Percentiles rank a stretch among this genome's conserved stretches.
phyloP scores from a whole-genome alignment of 2,329 filamentous ascomycete genomes.

The Erysiphe neolycopersici region DNA sequence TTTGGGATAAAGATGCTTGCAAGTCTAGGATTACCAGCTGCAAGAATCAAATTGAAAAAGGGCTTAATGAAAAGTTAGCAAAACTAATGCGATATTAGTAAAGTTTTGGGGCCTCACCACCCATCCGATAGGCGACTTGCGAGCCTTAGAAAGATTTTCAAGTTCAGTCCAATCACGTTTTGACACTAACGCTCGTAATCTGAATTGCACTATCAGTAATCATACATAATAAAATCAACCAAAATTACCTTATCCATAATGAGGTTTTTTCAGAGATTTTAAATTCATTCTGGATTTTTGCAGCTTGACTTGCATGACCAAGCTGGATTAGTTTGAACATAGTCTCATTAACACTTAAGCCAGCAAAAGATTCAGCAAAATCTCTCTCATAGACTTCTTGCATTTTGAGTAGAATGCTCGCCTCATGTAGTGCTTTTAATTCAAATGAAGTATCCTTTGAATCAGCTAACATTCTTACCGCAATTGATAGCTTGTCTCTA shows the following conservation, averaged over 20 bases:
- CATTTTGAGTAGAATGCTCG: constrained; percentile 50
- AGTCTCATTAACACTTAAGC: constrained; percentile 73
- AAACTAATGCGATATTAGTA: not conserved
- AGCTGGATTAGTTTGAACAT: constrained; percentile 65
- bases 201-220: constrained; percentile 10
- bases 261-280: constrained; percentile 74
- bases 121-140: constrained; percentile 89
- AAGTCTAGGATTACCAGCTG: constrained; percentile 70
- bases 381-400: constrained; percentile 77
- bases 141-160: constrained; percentile 51
- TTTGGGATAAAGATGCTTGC: constrained; percentile 70
- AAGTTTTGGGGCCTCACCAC: constrained; percentile 18
- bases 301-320: constrained; percentile 61
- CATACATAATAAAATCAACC: not conserved
- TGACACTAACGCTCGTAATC: constrained; percentile 65
- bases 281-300: constrained; percentile 76
- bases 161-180: constrained; percentile 82
- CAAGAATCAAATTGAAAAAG: constrained; percentile 72
- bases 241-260: constrained; percentile 47
- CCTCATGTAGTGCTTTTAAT: constrained; percentile 51
- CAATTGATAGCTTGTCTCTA: constrained; percentile 68
- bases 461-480: constrained; percentile 58
- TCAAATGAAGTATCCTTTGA: constrained; percentile 56
- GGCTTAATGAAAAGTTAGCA: constrained; percentile 21
- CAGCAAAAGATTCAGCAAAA: constrained; percentile 47